Evolutionary conservation across 768 basidiomycete species (phyloP).

Genomic region (Lactarius deliciosus): DNA sequence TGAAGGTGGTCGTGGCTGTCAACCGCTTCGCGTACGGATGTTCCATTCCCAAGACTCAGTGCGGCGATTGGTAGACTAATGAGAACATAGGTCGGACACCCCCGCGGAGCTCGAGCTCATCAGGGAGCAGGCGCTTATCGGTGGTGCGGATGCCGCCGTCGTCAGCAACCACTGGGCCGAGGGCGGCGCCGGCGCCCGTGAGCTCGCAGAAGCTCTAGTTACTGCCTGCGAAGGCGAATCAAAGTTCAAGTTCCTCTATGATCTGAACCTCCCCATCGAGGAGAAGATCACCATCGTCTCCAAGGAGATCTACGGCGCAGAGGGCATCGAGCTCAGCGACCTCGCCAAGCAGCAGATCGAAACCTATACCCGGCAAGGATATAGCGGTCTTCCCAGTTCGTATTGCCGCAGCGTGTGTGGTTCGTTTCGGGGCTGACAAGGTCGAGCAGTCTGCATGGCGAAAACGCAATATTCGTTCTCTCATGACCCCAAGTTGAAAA

Average conservation of each 20-base stretch:
- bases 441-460: conserved; percentile 81
- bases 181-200: conserved; percentile 87
- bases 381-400: conserved; percentile 73
- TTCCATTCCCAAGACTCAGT: neutral
- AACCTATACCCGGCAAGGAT: conserved; percentile 90
- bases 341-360: conserved; percentile 83
- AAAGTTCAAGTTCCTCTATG: conserved; percentile 91
- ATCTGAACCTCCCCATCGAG: conserved; percentile 76
- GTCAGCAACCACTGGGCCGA: conserved; percentile 98
- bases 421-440: conserved; percentile 16
- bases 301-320: conserved; percentile 92
- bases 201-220: conserved; percentile 91
- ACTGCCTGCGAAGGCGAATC: conserved; percentile 79
- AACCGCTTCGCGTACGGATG: conserved; percentile 87
- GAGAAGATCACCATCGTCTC: conserved; percentile 87
- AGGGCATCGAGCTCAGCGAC: conserved; percentile 84
- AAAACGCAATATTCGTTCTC: conserved; percentile 99
- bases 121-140: conserved; percentile 71
- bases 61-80: neutral
- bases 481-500: conserved; percentile 88
- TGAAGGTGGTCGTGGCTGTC: conserved; percentile 95
- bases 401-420: conserved; percentile 11
- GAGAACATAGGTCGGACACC: conserved; percentile 70
- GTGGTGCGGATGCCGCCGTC: conserved; percentile 92
- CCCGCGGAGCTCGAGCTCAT: conserved; percentile 86